Evolutionary conservation across 176 grass and related monocot species (phyloP).

Genomic region (Chloris gayana): DNA sequence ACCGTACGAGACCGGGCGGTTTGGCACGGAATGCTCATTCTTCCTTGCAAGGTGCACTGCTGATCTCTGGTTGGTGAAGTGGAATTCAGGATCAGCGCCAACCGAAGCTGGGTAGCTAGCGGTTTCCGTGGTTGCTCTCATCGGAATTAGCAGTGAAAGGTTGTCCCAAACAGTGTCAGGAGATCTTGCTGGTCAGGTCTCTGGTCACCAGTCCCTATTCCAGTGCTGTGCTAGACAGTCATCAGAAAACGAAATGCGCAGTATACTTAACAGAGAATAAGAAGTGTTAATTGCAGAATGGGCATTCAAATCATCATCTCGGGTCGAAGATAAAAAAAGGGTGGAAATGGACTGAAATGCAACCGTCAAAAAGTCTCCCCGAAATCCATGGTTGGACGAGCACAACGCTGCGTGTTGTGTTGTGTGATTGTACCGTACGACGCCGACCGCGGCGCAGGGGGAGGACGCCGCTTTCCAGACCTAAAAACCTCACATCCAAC

Average conservation of each 20-base stretch:
- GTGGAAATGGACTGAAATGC: no score
- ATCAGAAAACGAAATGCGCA: no score
- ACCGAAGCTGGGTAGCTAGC: not conserved
- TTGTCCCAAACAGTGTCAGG: not conserved
- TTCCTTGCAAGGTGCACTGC: no score
- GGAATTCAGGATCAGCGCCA: not conserved
- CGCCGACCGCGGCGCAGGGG: constrained; percentile 1
- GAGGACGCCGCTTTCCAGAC: not conserved
- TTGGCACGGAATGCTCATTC: constrained; percentile 4
- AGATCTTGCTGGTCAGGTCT: not conserved
- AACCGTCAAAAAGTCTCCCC: no score
- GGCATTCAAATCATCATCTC: no score
- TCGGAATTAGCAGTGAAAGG: not conserved
- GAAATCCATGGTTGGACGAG: not conserved
- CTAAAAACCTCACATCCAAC: constrained; percentile 9
- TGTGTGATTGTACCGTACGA: not conserved
- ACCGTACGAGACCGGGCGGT: not conserved
- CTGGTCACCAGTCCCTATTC: no score
- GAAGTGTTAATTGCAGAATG: no score
- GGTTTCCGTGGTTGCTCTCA: not conserved
- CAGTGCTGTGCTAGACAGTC: no score
- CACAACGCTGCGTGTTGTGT: not conserved
- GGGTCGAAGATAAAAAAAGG: no score
- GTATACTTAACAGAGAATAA: no score
- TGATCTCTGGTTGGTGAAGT: not conserved